These are phyloP conservation scores for Aspergillus sp. DNA, from an alignment of 2,329 filamentous ascomycete genomes.

Conservation along the genomic window DNA sequence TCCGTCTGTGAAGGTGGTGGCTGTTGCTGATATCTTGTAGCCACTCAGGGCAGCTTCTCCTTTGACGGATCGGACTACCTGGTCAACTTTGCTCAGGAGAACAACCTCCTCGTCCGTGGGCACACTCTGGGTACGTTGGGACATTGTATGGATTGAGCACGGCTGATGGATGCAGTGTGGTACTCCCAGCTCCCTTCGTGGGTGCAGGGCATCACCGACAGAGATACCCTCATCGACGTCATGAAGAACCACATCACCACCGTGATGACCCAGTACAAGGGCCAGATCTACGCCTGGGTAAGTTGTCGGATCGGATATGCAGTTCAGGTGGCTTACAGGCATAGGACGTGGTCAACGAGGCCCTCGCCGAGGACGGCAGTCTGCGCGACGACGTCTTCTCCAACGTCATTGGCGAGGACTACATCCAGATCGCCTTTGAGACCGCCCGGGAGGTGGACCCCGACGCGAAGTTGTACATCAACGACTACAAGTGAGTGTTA, in stretches of 20 bases:
- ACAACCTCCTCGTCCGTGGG: slow-evolving; percentile 55
- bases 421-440: slow-evolving; percentile 68
- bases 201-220: slow-evolving; percentile 53
- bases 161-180: slow-evolving; percentile 28
- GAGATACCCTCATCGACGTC: slow-evolving; percentile 49
- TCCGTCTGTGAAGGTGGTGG: too few relatives aligned
- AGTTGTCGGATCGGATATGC: neutral
- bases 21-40: too few relatives aligned
- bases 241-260: slow-evolving; percentile 47
- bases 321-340: neutral
- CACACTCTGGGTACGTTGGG: slow-evolving; percentile 52
- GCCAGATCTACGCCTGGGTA: slow-evolving; percentile 38
- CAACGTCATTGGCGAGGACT: slow-evolving; percentile 67
- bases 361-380: slow-evolving; percentile 54
- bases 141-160: neutral
- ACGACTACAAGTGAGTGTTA: slow-evolving; percentile 56
- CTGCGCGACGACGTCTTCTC: slow-evolving; percentile 64
- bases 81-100: slow-evolving; percentile 38
- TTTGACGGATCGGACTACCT: slow-evolving; percentile 55
- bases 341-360: slow-evolving; percentile 33
- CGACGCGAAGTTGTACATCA: slow-evolving; percentile 70
- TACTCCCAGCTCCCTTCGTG: slow-evolving; percentile 34
- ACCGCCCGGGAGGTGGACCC: slow-evolving; percentile 67
- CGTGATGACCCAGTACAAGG: slow-evolving; percentile 33
- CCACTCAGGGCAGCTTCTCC: slow-evolving; percentile 53